Base-by-base conservation (phyloP, 2,329 filamentous ascomycete genomes). In the Xylogone sp. region DNA sequence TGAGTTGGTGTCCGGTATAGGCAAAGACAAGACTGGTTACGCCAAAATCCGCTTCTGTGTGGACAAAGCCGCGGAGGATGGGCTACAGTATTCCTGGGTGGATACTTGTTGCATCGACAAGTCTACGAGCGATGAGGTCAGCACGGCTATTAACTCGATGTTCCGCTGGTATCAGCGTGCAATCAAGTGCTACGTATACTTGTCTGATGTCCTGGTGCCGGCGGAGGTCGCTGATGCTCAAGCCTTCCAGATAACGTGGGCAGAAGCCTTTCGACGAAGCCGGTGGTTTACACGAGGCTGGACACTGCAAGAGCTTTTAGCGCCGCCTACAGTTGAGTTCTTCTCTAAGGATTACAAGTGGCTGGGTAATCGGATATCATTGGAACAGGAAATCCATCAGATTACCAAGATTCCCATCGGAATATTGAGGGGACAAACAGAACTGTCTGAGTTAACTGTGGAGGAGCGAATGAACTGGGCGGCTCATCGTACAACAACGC, bases 381-480 rank as follows among this genome's bases (percentile, higher is more conserved):
- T 55, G 22, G 48, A 55, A 39, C 42, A 46, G 45, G 12, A 48
- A 42, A 55, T 55, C 27, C 43, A 53, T 13, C 39, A 51, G 48
- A 55, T 55, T 21, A 55, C 51, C 1, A 12, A 29, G 24, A 56
- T 56, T 43, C 50, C 47, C 18, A 50, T 55, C 44, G 24, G 19
- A 45, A 47, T 47, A 20, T 29, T 55, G 21, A 18, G 42, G 39
- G 46, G 46, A 29, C 27, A 47, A 22, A 31, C 8, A 31, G 18
- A 34, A 22, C 50, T 55, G 21, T 48, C 39, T 50, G 34, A 51
- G 43, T 55, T 55, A 22, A 45, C 13, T 7, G 24, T 55, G 43
- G 48, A 44, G 42, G 46, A 55, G 53, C 50, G 53, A 21, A 45
- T 74, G 70, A 31, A 13, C 27, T 31, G 27, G 27, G 27, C 27